A percentile compares a stretch with the other conserved stretches of the same genome.
Evolutionary conservation across 805 yeast genomes (phyloP).

Genomic region (Zygosaccharomyces lentus): DNA sequence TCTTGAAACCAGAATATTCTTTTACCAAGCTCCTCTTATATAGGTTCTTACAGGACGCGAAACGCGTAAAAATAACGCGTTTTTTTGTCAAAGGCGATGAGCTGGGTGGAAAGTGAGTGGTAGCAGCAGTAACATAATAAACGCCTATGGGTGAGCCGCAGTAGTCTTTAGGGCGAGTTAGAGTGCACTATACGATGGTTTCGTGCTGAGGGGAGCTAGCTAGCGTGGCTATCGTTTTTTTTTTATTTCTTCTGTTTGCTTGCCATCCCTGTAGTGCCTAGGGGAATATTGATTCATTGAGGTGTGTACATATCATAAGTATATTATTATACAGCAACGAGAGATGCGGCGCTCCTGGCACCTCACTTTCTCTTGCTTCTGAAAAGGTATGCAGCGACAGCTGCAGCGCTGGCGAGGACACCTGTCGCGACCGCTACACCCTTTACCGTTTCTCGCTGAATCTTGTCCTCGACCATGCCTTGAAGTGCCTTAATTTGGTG

Average conservation of each 20-base stretch:
- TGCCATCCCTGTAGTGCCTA: neutral
- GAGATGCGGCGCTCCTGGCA: neutral
- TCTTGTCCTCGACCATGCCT: slow-evolving; percentile 73
- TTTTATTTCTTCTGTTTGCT: neutral
- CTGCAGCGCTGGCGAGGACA: slow-evolving; percentile 78
- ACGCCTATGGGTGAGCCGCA: neutral
- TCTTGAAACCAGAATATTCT: neutral
- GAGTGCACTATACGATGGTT: neutral
- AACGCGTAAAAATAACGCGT: slow-evolving; percentile 16
- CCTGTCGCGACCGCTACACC: slow-evolving; percentile 89
- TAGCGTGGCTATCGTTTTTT: neutral
- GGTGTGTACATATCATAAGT: neutral
- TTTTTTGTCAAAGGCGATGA: slow-evolving; percentile 4
- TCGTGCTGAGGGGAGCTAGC: neutral
- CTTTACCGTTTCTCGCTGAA: slow-evolving; percentile 80
- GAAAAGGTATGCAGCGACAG: slow-evolving; percentile 35
- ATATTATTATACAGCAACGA: neutral
- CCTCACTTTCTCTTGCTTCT: slow-evolving; percentile 21
- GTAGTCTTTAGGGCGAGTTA: neutral
- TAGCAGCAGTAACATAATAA: neutral
- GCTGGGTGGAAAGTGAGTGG: neutral
- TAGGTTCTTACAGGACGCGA: slow-evolving; percentile 9
- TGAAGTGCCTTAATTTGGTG: slow-evolving; percentile 69
- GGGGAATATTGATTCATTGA: neutral
- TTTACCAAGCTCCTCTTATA: slow-evolving; percentile 7